Evolutionary conservation across 495 filamentous ascomycete genomes (phyloP), one percentile per base, ranked within the genome.

Genomic region (Penicillium paradoxum): DNA sequence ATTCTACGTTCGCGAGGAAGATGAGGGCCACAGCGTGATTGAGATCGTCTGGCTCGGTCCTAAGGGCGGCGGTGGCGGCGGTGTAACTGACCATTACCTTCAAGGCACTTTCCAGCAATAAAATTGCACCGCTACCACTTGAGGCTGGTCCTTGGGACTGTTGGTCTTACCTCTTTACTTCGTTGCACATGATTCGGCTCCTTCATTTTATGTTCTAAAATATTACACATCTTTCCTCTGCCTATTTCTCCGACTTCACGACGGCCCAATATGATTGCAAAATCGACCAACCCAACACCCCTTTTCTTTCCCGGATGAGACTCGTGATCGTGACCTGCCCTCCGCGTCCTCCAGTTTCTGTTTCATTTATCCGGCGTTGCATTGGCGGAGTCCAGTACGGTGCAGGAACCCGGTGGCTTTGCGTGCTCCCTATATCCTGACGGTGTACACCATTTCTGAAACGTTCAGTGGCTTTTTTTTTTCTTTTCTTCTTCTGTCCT

Each of bases 41-140:
- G 74, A 77, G 49, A 67, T 77, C 45, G 74, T 77, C 32, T 77
- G 74, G 74, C 73, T 77, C 47, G 73, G 74, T 40, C 69, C 71
- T 51, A 68, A 74, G 67, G 70, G 68, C 46, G 69, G 71, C 49
- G 69, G 71, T 56, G 71, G 71, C 45, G 72, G 68, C 36, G 71
- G 70, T 61, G 45, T 71, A 32, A 65, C 58, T 43, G 67, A 69
- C 46, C 67, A 63, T 53, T 49, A 57, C 38, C 54, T 66, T 37
- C 53, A 37, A 27, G 63, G 63, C 46, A 66, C 62, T 44, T 58
- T 65, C 47, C 62, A 65, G 58, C 62, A 65, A 61, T 65, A 51
- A 43, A 33, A 51, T 43, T 34, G 49, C 38, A 42, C 38, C 39
- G 45, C 14, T 48, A 34, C 38, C 30, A 51, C 49, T 45, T 41